Evolutionary conservation across 2,329 filamentous ascomycete species (phyloP), one percentile per base, ranked within the genome.

Genomic region (Thelonectria blattea): DNA sequence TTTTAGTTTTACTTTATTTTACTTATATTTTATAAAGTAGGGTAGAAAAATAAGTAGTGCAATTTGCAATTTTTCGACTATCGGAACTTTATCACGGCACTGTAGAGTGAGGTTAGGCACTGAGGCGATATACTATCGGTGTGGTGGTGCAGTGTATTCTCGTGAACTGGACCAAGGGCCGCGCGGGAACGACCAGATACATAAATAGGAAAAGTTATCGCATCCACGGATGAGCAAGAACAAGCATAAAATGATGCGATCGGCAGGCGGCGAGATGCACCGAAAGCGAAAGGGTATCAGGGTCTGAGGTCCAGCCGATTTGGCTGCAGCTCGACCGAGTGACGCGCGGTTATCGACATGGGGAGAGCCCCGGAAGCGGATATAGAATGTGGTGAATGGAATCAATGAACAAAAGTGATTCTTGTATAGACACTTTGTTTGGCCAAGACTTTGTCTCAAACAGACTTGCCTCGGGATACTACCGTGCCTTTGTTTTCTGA

Each of bases 191-290:
- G 22, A 48, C 11, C 3, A 7, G 15, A 48, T 18, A 14, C 11
- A 17, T 46, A 46, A 48, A 48, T 32, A 48, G 24, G 5, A 48
- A 20, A 50, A 18, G 30, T 14, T 9, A n/a, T 15, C 9, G 15
- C 14, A 15, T 14, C 18, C 27, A 3, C 20, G 42, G 20, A 46
- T 46, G 20, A 41, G 17, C 17, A 32, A 52, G 14, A 46, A 46
- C 42, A 46, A 11, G 42, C 46, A 48, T 48, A 48, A 48, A n/a
- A 48, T 48, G 46, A 48, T 30, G 46, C 18, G 46, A 48, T 32
- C 39, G 50, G 50, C 50, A 52, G 24, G 15, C 18, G 50, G 24
- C 6, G 20, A n/a, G 50, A 45, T 27, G 41, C n/a, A 24, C 10
- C 15, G 50, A 34, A 46, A 20, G 18, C 22, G 42, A 46, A 46